Percentiles rank a stretch among this genome's conserved stretches.
Evolutionary conservation across 2,329 filamentous ascomycete genomes (phyloP).

Genomic region (Claviceps arundinis): DNA sequence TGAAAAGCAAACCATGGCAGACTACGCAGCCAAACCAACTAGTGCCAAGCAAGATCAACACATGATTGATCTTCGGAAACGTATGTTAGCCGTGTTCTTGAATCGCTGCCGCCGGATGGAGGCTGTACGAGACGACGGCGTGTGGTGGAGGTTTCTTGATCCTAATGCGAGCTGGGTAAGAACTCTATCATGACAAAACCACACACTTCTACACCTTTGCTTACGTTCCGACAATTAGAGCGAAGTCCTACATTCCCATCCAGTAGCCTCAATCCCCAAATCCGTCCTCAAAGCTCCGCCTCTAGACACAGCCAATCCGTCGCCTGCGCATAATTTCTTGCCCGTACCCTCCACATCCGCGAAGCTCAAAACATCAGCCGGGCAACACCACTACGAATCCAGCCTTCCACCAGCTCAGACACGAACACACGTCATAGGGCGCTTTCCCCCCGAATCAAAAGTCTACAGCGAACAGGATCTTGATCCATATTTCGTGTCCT

Average conservation of each 20-base stretch:
- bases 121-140: constrained; percentile 78
- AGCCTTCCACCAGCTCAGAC: constrained; percentile 24
- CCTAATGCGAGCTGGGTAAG: constrained; percentile 96
- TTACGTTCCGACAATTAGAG: constrained; percentile 38
- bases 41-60: constrained; percentile 95
- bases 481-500: constrained; percentile 90
- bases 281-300: constrained; percentile 92
- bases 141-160: constrained; percentile 96
- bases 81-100: constrained; percentile 90
- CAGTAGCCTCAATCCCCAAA: constrained; percentile 83
- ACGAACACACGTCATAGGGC: constrained; percentile 50
- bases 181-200: neutral
- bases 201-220: constrained; percentile 9
- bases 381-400: constrained; percentile 20
- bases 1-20: constrained; percentile 97
- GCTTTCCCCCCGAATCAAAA: constrained; percentile 70
- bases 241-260: constrained; percentile 88
- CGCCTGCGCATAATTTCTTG: constrained; percentile 72
- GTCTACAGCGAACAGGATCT: constrained; percentile 77
- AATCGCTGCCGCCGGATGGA: constrained; percentile 92
- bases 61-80: constrained; percentile 91
- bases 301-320: constrained; percentile 84
- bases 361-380: constrained; percentile 56
- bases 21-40: constrained; percentile 95
- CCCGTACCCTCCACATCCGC: constrained; percentile 76